A percentile compares a stretch with the other conserved stretches of the same genome.
These are phyloP conservation scores for Monilinia aucupariae DNA, from an alignment of 2,329 filamentous ascomycete species.

Conservation along the genomic window DNA sequence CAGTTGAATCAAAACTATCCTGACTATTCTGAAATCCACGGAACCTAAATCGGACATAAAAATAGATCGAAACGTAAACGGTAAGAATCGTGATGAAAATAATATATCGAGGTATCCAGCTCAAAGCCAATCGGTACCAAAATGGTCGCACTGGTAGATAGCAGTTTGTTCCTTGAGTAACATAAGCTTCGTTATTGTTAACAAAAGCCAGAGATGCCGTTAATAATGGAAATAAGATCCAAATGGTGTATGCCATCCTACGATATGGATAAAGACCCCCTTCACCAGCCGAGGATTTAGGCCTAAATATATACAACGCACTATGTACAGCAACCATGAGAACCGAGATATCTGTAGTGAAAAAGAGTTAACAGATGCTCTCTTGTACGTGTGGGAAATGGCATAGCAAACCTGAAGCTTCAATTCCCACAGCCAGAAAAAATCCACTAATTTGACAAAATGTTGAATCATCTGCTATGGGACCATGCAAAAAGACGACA, in stretches of 20 bases:
- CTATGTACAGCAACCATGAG: slow-evolving; percentile 70
- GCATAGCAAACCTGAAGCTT: slow-evolving; percentile 50
- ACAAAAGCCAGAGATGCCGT: slow-evolving; percentile 60
- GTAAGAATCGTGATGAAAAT: slow-evolving; percentile 59
- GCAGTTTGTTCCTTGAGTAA: slow-evolving; percentile 62
- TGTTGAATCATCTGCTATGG: slow-evolving; percentile 44
- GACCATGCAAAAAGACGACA: slow-evolving; percentile 49
- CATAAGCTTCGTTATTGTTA: slow-evolving; percentile 49
- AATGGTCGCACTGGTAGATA: slow-evolving; percentile 60
- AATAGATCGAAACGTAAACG: slow-evolving; percentile 65
- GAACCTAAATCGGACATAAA: slow-evolving; percentile 50
- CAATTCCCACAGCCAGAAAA: slow-evolving; percentile 59
- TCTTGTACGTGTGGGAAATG: background rate
- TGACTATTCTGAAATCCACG: slow-evolving; percentile 27
- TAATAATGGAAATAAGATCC: slow-evolving; percentile 52
- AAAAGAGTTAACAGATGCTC: background rate
- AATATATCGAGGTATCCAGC: slow-evolving; percentile 69
- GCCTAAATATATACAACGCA: slow-evolving; percentile 63
- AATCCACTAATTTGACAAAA: slow-evolving; percentile 68
- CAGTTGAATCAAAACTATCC: slow-evolving; percentile 16
- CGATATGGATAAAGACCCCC: slow-evolving; percentile 66
- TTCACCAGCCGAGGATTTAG: slow-evolving; percentile 43
- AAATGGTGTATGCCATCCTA: slow-evolving; percentile 51
- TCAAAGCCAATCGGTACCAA: slow-evolving; percentile 64
- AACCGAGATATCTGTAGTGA: slow-evolving; percentile 56